Percentiles rank a stretch among this genome's conserved stretches.
phyloP scores from a whole-genome alignment of 2,329 filamentous ascomycete species.

The Penicillium sp. region DNA sequence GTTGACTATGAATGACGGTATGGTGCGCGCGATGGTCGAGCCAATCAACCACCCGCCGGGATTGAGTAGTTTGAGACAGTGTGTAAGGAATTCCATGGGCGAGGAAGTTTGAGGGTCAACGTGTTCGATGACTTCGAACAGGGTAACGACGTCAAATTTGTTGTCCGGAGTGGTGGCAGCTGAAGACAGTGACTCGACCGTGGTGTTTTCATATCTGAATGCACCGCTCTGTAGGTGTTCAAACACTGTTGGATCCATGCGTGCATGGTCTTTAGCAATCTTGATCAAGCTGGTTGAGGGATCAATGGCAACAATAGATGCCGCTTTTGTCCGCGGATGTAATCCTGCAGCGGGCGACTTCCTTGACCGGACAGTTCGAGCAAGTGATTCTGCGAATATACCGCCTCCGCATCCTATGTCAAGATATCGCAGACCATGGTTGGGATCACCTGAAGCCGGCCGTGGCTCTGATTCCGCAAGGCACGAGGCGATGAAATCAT shows the following conservation, averaged over 20 bases:
- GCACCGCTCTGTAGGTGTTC: constrained; percentile 48
- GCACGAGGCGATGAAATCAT: constrained; percentile 82
- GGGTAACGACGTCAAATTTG: constrained; percentile 70
- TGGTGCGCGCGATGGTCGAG: constrained; percentile 87
- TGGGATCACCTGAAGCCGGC: constrained; percentile 9
- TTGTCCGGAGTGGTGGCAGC: background rate
- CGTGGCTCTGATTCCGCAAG: constrained; percentile 52
- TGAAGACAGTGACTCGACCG: constrained; percentile 65
- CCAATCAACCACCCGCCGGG: constrained; percentile 92
- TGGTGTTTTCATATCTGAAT: constrained; percentile 69
- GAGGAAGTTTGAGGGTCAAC: constrained; percentile 73
- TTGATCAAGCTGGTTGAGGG: constrained; percentile 41
- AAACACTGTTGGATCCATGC: constrained; percentile 65
- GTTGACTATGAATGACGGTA: constrained; percentile 85
- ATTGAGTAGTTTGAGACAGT: constrained; percentile 60
- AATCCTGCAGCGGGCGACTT: constrained; percentile 17
- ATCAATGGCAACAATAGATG: constrained; percentile 44
- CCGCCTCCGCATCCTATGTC: constrained; percentile 95
- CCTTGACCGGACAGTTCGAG: constrained; percentile 34
- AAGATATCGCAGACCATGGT: constrained; percentile 62
- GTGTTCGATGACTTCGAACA: constrained; percentile 96
- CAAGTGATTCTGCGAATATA: constrained; percentile 77
- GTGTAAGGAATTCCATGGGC: constrained; percentile 62
- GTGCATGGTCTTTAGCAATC: constrained; percentile 72
- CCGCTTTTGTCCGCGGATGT: constrained; percentile 31